Conservation (phyloP, 352 stramenopile species). For the Phytophthora constricta region DNA sequence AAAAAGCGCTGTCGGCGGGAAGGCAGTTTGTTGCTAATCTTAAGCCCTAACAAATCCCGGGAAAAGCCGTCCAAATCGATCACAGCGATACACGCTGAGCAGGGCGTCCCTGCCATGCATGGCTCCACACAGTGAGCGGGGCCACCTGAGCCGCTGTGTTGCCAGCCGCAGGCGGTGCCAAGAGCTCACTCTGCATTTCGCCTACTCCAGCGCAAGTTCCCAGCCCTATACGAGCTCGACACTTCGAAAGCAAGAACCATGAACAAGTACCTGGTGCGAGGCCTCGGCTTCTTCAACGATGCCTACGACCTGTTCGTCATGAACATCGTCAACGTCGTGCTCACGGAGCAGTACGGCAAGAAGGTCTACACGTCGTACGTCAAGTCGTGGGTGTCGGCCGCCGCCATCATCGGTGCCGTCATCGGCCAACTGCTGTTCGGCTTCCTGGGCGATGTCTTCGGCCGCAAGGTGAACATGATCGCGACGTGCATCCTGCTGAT, state of each 20-base stretch:
- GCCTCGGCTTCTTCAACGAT: constrained; percentile 68
- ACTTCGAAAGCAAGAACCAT: constrained; percentile 28
- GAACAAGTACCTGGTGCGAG: constrained; percentile 63
- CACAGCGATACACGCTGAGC: background rate
- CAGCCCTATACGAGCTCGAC: background rate
- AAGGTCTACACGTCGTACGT: constrained; percentile 62
- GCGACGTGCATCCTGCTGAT: constrained; percentile 58
- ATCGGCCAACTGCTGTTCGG: constrained; percentile 65
- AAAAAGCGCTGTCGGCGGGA: background rate
- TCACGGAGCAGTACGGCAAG: constrained; percentile 66
- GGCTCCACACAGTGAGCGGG: background rate
- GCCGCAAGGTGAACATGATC: constrained; percentile 69
- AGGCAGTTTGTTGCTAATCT: background rate
- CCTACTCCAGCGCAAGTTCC: background rate
- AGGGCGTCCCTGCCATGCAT: constrained; percentile 6
- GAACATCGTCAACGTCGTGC: constrained; percentile 72
- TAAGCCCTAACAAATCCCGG: background rate
- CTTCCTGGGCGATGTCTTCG: constrained; percentile 59
- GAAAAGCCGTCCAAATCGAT: background rate
- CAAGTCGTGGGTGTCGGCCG: constrained; percentile 60
- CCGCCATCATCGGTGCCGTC: constrained; percentile 57
- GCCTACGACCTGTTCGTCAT: constrained; percentile 75
- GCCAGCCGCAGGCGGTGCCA: no score
- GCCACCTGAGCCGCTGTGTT: no score
- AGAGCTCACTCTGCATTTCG: background rate